Percentiles rank a stretch among this genome's conserved stretches.
These are phyloP conservation scores for Tricholoma matsutake DNA, from an alignment of 768 basidiomycete genomes.

Conservation along the genomic window DNA sequence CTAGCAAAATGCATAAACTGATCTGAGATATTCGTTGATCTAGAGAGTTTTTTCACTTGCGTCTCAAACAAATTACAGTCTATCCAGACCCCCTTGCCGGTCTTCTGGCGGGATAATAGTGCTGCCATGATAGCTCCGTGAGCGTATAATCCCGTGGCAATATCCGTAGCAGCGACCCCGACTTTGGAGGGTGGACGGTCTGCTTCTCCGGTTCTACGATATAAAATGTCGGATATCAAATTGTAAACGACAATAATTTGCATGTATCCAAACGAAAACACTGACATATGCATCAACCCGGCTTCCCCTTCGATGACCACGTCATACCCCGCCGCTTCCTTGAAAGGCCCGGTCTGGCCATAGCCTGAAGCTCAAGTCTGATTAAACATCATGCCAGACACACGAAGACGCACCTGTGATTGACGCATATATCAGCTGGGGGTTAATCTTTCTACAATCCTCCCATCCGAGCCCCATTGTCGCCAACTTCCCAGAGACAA, in stretches of 20 bases:
- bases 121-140: constrained; percentile 94
- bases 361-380: constrained; percentile 26
- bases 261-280: constrained; percentile 12
- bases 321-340: constrained; percentile 82
- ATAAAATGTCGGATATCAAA: constrained; percentile 1
- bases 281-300: constrained; percentile 91
- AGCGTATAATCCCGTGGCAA: constrained; percentile 85
- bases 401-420: constrained; percentile 63
- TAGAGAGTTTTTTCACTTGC: constrained; percentile 49
- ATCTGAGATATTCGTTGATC: not conserved
- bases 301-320: constrained; percentile 87
- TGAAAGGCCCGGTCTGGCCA: constrained; percentile 85
- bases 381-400: not conserved
- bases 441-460: constrained; percentile 74
- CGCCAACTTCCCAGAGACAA: constrained; percentile 79
- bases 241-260: constrained; percentile 5
- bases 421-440: constrained; percentile 80
- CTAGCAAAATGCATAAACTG: constrained; percentile 34
- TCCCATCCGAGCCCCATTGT: constrained; percentile 86
- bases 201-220: constrained; percentile 77
- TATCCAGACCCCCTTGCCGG: constrained; percentile 86
- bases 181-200: constrained; percentile 88
- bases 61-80: constrained; percentile 93
- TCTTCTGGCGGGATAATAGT: constrained; percentile 75
- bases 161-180: constrained; percentile 92